Evolutionary conservation across 805 yeast species (phyloP).

Genomic region (Nakazawaea sp.): DNA sequence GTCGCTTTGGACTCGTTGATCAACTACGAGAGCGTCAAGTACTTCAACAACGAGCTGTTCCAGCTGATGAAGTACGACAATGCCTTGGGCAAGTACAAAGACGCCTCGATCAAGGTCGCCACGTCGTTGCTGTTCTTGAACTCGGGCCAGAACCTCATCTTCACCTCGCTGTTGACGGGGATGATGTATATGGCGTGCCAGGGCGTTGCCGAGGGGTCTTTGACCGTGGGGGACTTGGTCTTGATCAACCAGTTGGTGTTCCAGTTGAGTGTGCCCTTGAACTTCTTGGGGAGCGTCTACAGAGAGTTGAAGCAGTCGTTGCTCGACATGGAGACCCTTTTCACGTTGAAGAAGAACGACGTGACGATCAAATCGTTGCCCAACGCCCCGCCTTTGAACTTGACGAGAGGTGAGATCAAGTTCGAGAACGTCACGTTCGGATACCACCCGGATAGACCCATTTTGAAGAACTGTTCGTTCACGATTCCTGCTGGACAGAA

Average conservation of each 20-base stretch:
- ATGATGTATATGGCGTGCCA: slow-evolving; percentile 98
- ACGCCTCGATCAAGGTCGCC: slow-evolving; percentile 72
- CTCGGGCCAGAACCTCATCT: slow-evolving; percentile 73
- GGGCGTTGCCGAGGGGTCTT: slow-evolving; percentile 77
- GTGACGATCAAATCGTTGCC: slow-evolving; percentile 58
- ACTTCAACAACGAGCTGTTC: slow-evolving; percentile 82
- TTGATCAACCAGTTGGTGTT: slow-evolving; percentile 92
- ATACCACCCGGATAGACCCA: slow-evolving; percentile 84
- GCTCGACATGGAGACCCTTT: slow-evolving; percentile 92
- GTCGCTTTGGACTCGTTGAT: slow-evolving; percentile 91
- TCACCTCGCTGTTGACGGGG: slow-evolving; percentile 83
- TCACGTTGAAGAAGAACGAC: slow-evolving; percentile 73
- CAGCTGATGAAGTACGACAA: slow-evolving; percentile 76
- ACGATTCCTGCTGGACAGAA: slow-evolving; percentile 85
- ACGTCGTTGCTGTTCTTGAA: slow-evolving; percentile 75
- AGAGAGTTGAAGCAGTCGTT: slow-evolving; percentile 90
- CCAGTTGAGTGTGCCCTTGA: slow-evolving; percentile 91
- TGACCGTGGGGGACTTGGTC: slow-evolving; percentile 93
- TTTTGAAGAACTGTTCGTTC: slow-evolving; percentile 73
- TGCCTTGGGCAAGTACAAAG: slow-evolving; percentile 68
- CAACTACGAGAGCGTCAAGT: slow-evolving; percentile 90
- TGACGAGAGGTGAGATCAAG: slow-evolving; percentile 61
- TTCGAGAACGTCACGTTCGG: slow-evolving; percentile 94
- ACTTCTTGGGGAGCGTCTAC: slow-evolving; percentile 92
- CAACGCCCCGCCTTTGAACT: slow-evolving; percentile 52